Evolutionary conservation across 352 stramenopile genomes (phyloP).

Genomic region (Pythium aquatile): DNA sequence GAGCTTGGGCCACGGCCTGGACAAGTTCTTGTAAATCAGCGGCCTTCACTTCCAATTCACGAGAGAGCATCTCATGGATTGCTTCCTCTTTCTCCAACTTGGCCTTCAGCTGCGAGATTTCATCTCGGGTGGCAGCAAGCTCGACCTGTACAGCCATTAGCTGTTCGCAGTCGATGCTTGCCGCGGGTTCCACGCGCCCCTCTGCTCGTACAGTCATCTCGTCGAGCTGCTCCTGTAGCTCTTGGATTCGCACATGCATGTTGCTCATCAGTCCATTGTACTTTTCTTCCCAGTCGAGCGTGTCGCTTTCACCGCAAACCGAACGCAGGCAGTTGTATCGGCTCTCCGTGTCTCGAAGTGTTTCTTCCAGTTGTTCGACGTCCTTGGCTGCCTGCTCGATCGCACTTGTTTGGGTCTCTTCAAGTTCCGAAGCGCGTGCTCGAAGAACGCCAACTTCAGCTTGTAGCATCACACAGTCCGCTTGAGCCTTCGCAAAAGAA

Average conservation of each 20-base stretch:
- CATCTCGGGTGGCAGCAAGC: not conserved
- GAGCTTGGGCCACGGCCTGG: slow-evolving; percentile 1
- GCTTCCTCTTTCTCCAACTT: slow-evolving; percentile 5
- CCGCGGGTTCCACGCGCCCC: not conserved
- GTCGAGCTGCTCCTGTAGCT: slow-evolving; percentile 25
- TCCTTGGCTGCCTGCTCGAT: not conserved
- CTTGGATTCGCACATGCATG: slow-evolving; percentile 28
- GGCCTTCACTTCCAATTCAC: slow-evolving; percentile 9
- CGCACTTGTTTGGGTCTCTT: not conserved
- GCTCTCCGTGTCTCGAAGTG: slow-evolving; percentile 9
- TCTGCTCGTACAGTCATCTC: slow-evolving; percentile 19
- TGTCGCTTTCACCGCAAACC: slow-evolving; percentile 13
- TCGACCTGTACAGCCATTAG: not conserved
- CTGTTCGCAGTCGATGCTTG: not conserved
- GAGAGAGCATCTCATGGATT: slow-evolving; percentile 1
- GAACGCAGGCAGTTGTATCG: slow-evolving; percentile 17
- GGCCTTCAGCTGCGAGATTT: not conserved
- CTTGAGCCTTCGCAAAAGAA: not conserved
- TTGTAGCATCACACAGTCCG: not conserved
- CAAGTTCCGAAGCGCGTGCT: not conserved
- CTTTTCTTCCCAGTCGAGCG: slow-evolving; percentile 22
- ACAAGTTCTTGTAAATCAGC: slow-evolving; percentile 13
- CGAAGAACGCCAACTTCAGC: not conserved
- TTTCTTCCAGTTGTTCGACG: not conserved
- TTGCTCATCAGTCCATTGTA: slow-evolving; percentile 29